phyloP scores from a whole-genome alignment of 352 stramenopile species.

The Globisporangium abappressorium region DNA sequence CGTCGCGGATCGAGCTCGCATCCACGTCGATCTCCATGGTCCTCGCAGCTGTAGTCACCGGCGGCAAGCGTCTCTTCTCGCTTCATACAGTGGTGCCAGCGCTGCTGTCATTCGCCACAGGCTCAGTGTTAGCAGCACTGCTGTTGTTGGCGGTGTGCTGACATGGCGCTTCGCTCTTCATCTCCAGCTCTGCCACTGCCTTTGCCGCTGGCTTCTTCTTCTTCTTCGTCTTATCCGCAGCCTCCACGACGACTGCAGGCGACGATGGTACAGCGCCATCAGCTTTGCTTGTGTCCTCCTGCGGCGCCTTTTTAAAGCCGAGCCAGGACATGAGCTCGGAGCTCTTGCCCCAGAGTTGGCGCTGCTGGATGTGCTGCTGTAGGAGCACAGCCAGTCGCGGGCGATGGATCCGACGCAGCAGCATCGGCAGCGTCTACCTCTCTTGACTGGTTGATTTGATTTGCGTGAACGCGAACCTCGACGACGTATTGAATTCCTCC shows the following conservation, averaged over 20 bases:
- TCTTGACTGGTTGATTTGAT: no score
- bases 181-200: not conserved
- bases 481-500: no score
- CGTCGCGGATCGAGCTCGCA: constrained; percentile 8
- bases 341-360: constrained; percentile 32
- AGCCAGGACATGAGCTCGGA: constrained; percentile 41
- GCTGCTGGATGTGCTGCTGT: not conserved
- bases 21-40: constrained; percentile 7
- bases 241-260: no score
- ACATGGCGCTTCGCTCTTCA: not conserved
- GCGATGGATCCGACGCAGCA: constrained; percentile 14
- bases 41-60: constrained; percentile 4
- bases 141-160: not conserved
- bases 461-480: no score
- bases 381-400: not conserved
- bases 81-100: constrained; percentile 13
- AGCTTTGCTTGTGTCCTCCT: not conserved
- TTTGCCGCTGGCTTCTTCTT: not conserved
- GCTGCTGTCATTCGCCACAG: constrained; percentile 5
- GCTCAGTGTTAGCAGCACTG: not conserved
- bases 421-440: constrained; percentile 27
- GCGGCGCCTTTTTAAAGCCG: constrained; percentile 14
- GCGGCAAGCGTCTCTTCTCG: constrained; percentile 3
- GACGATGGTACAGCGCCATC: not conserved
- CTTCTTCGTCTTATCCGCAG: not conserved